phyloP scores from a whole-genome alignment of 495 filamentous ascomycete species.

The Penicillium macrosclerotiorum region DNA sequence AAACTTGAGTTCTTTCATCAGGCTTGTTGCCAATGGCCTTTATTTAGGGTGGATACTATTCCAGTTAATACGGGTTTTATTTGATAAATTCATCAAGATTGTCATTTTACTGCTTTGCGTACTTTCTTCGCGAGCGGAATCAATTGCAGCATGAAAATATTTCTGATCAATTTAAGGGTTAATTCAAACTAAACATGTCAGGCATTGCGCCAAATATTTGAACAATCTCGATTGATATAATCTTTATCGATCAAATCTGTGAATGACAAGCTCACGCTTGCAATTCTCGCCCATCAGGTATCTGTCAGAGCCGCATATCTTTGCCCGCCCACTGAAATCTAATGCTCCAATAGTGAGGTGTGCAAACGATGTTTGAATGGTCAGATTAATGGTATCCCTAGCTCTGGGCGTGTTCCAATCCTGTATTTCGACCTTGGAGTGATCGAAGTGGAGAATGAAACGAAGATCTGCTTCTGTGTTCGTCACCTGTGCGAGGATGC shows the following conservation, averaged over 20 bases:
- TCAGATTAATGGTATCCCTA: constrained; percentile 20
- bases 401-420: no score
- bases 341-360: constrained; percentile 43
- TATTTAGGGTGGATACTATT: no score
- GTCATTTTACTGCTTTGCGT: no score
- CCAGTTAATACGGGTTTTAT: no score
- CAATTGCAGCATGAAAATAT: no score
- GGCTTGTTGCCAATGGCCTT: no score
- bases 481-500: constrained; percentile 51
- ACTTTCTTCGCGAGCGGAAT: no score
- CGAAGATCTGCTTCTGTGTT: constrained; percentile 53
- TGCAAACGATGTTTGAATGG: constrained; percentile 34
- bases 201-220: no score
- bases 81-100: no score
- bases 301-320: constrained; percentile 59
- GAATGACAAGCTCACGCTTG: constrained; percentile 50
- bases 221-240: not conserved
- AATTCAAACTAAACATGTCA: no score
- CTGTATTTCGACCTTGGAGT: constrained; percentile 17
- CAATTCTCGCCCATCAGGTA: constrained; percentile 62
- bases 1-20: no score
- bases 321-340: constrained; percentile 54
- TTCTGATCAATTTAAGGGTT: no score
- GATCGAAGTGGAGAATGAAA: constrained; percentile 51
- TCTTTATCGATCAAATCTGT: constrained; percentile 47